phyloP scores from a whole-genome alignment of 1,284 basidiomycete species.

The Cryptococcus hybrid region DNA sequence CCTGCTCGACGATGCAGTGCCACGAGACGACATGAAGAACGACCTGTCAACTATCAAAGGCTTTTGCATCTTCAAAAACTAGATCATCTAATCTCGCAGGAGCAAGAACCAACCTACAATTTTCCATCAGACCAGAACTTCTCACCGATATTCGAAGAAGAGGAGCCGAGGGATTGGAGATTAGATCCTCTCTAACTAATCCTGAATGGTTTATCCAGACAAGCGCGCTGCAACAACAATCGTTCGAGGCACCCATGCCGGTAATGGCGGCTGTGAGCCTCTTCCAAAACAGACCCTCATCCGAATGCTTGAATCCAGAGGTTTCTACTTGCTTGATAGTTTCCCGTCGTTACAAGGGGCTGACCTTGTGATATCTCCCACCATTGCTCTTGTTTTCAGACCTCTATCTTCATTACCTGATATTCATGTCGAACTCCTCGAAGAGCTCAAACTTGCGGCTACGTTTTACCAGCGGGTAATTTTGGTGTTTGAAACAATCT shows the following conservation, averaged over 20 bases:
- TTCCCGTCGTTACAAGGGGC: slow-evolving; percentile 4
- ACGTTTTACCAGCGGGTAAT: slow-evolving; percentile 9
- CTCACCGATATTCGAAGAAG: slow-evolving; percentile 1
- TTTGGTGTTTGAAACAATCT: slow-evolving; percentile 12
- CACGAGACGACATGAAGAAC: too few relatives aligned
- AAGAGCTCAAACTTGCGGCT: slow-evolving; percentile 3
- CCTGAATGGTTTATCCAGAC: slow-evolving; percentile 9
- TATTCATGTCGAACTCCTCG: slow-evolving; percentile 1
- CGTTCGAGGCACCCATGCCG: not conserved
- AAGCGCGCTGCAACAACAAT: not conserved
- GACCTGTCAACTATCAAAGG: slow-evolving; percentile 1
- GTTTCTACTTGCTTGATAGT: slow-evolving; percentile 5
- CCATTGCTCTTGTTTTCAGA: slow-evolving; percentile 11
- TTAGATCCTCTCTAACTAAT: slow-evolving; percentile 5
- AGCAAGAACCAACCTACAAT: not conserved
- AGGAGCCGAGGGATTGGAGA: slow-evolving; percentile 7
- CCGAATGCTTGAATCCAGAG: slow-evolving; percentile 1
- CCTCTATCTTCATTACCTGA: not conserved
- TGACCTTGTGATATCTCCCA: slow-evolving; percentile 16
- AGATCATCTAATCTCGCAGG: not conserved
- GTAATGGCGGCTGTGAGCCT: slow-evolving; percentile 2
- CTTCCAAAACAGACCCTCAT: slow-evolving; percentile 6
- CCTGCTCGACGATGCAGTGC: too few relatives aligned
- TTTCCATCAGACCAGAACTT: not conserved
- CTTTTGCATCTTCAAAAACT: slow-evolving; percentile 1